phyloP scores from a whole-genome alignment of 2,329 filamentous ascomycete genomes.

The Periconia digitata region DNA sequence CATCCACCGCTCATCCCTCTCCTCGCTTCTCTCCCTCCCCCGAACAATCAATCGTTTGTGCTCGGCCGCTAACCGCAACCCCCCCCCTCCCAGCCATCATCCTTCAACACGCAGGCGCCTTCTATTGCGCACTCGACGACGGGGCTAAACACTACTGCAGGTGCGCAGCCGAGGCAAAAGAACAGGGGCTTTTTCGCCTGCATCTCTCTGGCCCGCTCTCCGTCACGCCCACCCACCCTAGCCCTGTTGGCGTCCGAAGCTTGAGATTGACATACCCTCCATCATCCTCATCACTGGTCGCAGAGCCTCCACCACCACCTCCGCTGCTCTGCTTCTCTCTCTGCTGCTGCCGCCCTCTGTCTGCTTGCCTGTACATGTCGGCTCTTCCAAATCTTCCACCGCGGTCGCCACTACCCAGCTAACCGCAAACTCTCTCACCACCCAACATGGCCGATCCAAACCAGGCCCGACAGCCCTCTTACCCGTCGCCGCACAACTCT shows the following conservation, averaged over 20 bases:
- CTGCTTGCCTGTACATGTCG: slow-evolving; percentile 18
- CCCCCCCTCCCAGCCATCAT: background rate
- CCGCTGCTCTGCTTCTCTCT: slow-evolving; percentile 10
- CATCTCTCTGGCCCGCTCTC: slow-evolving; percentile 2
- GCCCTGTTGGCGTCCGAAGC: slow-evolving; percentile 11
- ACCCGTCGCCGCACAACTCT: slow-evolving; percentile 51
- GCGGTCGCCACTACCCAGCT: slow-evolving; percentile 30
- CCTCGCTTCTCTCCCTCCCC: background rate
- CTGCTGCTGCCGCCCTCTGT: background rate
- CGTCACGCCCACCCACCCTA: slow-evolving; percentile 4
- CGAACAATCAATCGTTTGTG: no score
- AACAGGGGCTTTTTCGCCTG: slow-evolving; percentile 4
- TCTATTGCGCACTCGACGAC: background rate
- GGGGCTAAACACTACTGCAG: background rate
- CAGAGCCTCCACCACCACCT: slow-evolving; percentile 15
- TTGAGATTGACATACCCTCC: slow-evolving; percentile 5
- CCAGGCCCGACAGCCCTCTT: slow-evolving; percentile 32
- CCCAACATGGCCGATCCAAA: slow-evolving; percentile 38
- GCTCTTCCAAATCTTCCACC: slow-evolving; percentile 37
- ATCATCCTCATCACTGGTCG: slow-evolving; percentile 5
- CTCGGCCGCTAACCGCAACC: no score
- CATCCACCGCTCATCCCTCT: background rate
- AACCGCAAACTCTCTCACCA: slow-evolving; percentile 33
- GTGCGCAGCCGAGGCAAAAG: slow-evolving; percentile 5
- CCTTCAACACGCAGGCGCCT: background rate